These are phyloP conservation scores for Penicillium sp. DNA, from an alignment of 2,329 filamentous ascomycete genomes.

Conservation along the genomic window DNA sequence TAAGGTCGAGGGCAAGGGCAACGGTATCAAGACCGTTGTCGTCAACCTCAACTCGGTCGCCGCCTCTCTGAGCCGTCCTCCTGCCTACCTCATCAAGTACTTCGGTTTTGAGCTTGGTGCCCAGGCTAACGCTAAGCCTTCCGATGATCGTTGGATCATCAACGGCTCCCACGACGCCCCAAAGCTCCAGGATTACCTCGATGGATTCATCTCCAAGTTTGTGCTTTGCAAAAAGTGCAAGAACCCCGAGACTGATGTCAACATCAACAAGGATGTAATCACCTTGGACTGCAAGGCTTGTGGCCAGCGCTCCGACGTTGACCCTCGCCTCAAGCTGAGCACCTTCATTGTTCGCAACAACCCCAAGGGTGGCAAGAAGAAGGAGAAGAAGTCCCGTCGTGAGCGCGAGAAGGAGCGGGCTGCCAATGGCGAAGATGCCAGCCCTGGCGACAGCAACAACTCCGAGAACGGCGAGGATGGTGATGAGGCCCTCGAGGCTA, in stretches of 20 bases:
- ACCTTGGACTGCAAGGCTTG: slow-evolving; percentile 98
- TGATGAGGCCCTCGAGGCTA: slow-evolving; percentile 67
- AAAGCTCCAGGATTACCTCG: slow-evolving; percentile 97
- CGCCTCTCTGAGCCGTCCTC: slow-evolving; percentile 85
- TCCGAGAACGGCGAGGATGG: slow-evolving; percentile 65
- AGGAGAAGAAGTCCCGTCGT: slow-evolving; percentile 86
- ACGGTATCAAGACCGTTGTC: slow-evolving; percentile 98
- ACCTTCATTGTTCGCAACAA: slow-evolving; percentile 97
- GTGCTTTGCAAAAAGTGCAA: slow-evolving; percentile 99
- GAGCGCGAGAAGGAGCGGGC: slow-evolving; percentile 76
- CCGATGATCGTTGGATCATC: slow-evolving; percentile 99
- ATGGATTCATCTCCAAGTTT: slow-evolving; percentile 98
- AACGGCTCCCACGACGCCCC: slow-evolving; percentile 93
- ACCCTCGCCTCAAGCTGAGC: slow-evolving; percentile 91
- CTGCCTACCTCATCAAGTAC: slow-evolving; percentile 97
- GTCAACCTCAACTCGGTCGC: slow-evolving; percentile 96
- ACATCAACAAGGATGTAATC: slow-evolving; percentile 91
- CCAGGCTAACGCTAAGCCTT: slow-evolving; percentile 96
- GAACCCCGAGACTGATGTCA: slow-evolving; percentile 96
- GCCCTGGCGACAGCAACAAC: slow-evolving; percentile 67
- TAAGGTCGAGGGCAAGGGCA: slow-evolving; percentile 99
- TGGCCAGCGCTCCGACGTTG: slow-evolving; percentile 87
- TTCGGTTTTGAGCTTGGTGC: slow-evolving; percentile 98
- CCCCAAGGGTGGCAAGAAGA: slow-evolving; percentile 85
- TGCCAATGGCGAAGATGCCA: slow-evolving; percentile 59